Evolutionary conservation across 2,329 filamentous ascomycete genomes (phyloP).

Genomic region (Diplodia seriata): DNA sequence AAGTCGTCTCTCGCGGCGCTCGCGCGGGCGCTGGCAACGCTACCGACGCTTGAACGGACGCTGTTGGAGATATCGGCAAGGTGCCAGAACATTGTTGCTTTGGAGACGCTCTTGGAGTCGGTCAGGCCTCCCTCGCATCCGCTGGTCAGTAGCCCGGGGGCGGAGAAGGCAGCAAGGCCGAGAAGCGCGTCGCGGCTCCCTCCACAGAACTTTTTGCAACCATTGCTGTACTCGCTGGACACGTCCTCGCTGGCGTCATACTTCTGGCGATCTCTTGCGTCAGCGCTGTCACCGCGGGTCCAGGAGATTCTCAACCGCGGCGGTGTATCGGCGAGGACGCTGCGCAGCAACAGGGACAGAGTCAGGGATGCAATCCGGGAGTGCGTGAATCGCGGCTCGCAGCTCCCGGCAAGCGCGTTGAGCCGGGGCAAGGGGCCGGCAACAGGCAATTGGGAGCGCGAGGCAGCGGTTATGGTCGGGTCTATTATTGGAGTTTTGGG

Average conservation of each 20-base stretch:
- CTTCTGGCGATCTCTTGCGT: conserved; percentile 91
- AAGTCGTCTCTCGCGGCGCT: conserved; percentile 79
- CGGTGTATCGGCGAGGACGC: conserved; percentile 80
- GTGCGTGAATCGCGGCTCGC: conserved; percentile 80
- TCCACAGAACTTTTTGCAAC: conserved; percentile 68
- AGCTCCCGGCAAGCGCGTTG: conserved; percentile 65
- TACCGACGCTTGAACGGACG: conserved; percentile 82
- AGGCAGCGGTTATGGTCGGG: conserved; percentile 93
- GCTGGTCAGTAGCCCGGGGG: conserved; percentile 54
- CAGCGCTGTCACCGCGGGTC: conserved; percentile 75
- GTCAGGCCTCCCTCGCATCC: conserved; percentile 74
- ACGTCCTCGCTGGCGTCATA: conserved; percentile 86
- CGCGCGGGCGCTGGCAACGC: conserved; percentile 75
- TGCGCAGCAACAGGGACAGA: conserved; percentile 75
- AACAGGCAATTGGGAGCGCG: conserved; percentile 77
- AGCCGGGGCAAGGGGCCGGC: conserved; percentile 54
- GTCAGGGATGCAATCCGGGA: conserved; percentile 81
- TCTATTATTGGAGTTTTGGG: conserved; percentile 71
- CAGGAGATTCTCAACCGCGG: conserved; percentile 85
- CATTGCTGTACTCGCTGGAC: conserved; percentile 79
- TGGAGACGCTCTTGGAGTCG: conserved; percentile 77
- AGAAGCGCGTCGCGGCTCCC: conserved; percentile 48
- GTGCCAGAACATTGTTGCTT: conserved; percentile 89
- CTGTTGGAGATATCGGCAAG: conserved; percentile 80
- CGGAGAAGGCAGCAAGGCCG: conserved; percentile 38